These are phyloP conservation scores for Daldinia eschscholtzii DNA, from an alignment of 2,329 filamentous ascomycete species.

Conservation along the genomic window DNA sequence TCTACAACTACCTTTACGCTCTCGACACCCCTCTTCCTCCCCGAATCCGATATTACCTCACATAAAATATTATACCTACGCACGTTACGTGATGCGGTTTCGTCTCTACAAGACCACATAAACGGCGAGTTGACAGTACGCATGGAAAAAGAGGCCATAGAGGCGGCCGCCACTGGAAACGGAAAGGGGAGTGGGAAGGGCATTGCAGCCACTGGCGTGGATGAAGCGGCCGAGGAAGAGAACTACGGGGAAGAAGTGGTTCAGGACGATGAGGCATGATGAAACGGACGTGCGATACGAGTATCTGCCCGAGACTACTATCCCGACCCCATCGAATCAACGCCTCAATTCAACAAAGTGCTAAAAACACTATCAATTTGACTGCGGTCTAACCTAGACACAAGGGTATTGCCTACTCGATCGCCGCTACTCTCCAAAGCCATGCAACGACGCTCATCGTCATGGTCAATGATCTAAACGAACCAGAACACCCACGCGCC, in stretches of 20 bases:
- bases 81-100: conserved; percentile 68
- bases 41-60: conserved; percentile 41
- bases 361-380: conserved; percentile 24
- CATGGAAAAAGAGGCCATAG: conserved; percentile 74
- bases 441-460: conserved; percentile 32
- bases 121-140: conserved; percentile 78
- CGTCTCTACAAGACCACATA: conserved; percentile 72
- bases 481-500: conserved; percentile 27
- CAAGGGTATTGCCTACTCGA: conserved; percentile 43
- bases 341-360: not conserved
- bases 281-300: not conserved
- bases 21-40: conserved; percentile 50
- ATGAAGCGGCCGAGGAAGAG: conserved; percentile 74
- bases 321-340: not conserved
- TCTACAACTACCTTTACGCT: conserved; percentile 62
- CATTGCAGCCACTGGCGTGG: conserved; percentile 47
- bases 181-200: not conserved
- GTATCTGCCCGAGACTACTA: not conserved
- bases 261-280: conserved; percentile 68
- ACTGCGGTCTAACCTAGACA: conserved; percentile 30
- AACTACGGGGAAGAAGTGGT: conserved; percentile 88
- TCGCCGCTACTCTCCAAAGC: conserved; percentile 40
- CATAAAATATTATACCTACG: conserved; percentile 70
- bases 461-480: conserved; percentile 16
- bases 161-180: not conserved